These are phyloP conservation scores for Microcyclosporella mali DNA, from an alignment of 2,329 filamentous ascomycete species.

Conservation along the genomic window DNA sequence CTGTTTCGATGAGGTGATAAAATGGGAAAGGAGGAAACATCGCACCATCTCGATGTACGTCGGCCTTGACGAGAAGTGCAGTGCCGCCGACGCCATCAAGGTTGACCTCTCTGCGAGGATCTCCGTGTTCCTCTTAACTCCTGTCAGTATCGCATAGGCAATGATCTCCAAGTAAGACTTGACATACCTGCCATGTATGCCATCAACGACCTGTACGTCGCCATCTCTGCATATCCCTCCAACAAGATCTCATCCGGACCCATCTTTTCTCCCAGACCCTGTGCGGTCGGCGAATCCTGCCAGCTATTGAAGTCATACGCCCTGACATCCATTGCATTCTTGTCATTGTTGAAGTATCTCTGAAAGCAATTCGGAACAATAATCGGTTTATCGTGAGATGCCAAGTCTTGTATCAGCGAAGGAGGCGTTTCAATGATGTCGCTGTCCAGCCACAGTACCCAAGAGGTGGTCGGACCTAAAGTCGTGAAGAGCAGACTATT, in stretches of 20 bases:
- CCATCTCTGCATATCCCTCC: constrained; percentile 88
- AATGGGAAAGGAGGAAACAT: constrained; percentile 98
- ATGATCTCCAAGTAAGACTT: not conserved
- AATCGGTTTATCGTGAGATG: constrained; percentile 78
- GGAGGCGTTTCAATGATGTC: constrained; percentile 86
- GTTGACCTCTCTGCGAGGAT: constrained; percentile 43
- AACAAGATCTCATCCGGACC: constrained; percentile 85
- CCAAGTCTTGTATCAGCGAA: constrained; percentile 84
- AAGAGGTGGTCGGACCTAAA: constrained; percentile 80
- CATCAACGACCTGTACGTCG: constrained; percentile 89
- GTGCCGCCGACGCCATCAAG: constrained; percentile 94
- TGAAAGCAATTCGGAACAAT: constrained; percentile 96
- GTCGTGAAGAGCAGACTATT: constrained; percentile 96
- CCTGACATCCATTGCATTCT: constrained; percentile 65
- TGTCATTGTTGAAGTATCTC: constrained; percentile 63
- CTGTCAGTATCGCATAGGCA: not conserved
- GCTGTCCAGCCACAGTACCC: constrained; percentile 93
- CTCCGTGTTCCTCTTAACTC: constrained; percentile 25
- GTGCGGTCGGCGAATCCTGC: constrained; percentile 79
- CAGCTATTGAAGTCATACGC: constrained; percentile 98
- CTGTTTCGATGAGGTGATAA: constrained; percentile 94
- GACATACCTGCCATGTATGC: constrained; percentile 62
- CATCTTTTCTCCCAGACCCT: constrained; percentile 71
- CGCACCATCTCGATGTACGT: constrained; percentile 92
- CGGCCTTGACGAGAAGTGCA: constrained; percentile 86